phyloP scores from a whole-genome alignment of 139 green algal species.

The Volvox africanus region DNA sequence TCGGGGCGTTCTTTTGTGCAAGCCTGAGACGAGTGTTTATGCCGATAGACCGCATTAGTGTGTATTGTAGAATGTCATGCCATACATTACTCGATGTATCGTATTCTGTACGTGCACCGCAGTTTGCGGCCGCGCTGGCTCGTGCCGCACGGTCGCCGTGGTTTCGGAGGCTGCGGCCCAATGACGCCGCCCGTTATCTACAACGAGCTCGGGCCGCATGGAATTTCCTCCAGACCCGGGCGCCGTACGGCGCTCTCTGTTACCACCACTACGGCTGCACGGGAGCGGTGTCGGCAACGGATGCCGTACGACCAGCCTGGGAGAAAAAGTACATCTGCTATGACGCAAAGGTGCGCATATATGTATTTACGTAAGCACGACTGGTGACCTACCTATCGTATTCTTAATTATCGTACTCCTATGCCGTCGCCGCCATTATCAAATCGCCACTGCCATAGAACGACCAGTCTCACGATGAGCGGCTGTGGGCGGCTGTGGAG shows the following conservation, averaged over 20 bases:
- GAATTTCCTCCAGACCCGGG: neutral
- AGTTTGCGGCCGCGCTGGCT: slow-evolving; percentile 45
- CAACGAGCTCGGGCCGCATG: slow-evolving; percentile 14
- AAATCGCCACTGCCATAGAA: neutral
- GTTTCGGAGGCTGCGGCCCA: slow-evolving; percentile 24
- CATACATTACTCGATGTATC: too few relatives aligned
- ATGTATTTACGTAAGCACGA: too few relatives aligned
- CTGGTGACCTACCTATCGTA: too few relatives aligned
- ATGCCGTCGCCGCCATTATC: too few relatives aligned
- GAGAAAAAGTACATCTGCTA: slow-evolving; percentile 23
- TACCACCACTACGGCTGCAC: slow-evolving; percentile 48
- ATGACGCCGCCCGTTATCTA: slow-evolving; percentile 14
- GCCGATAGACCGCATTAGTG: too few relatives aligned
- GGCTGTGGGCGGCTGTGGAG: slow-evolving; percentile 44
- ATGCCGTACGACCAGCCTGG: slow-evolving; percentile 17
- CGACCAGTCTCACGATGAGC: slow-evolving; percentile 46
- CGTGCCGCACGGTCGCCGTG: slow-evolving; percentile 43
- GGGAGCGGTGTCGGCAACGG: neutral
- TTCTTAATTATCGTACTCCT: too few relatives aligned
- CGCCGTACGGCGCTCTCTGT: slow-evolving; percentile 42
- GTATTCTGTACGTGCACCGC: neutral
- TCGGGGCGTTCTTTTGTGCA: too few relatives aligned
- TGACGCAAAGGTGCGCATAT: slow-evolving; percentile 6
- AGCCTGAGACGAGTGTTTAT: too few relatives aligned
- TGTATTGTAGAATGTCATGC: too few relatives aligned